Base-by-base conservation (phyloP, 345 rosid species). In the Populus deltoides region DNA sequence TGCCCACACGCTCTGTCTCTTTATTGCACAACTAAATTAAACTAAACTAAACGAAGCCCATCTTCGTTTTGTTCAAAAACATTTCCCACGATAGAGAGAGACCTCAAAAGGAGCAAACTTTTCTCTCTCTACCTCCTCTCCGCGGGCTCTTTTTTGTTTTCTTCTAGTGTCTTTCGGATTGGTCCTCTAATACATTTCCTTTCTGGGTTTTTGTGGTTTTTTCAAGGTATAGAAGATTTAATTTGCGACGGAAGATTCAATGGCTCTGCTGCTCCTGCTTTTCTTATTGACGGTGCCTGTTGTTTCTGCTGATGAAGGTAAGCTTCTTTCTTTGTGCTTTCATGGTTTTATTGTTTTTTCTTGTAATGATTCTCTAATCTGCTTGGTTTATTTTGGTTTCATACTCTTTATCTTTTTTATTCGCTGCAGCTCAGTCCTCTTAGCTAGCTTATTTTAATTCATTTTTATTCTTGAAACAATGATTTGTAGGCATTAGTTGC, bases 251-350 rank as follows among this genome's bases (percentile, higher is more conserved):
- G 38, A 49, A 70, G 75, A 51, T 36, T 75, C 35, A 77, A 81
- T 89, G 89, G 84, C 84, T 63, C 47, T 70, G 79, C 22, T 83
- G 29, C 67, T 82, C 49, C 79, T 78, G 65, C 78, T 89, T 31
- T 47, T 86, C 71, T 65, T 80, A 17, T 63, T 85, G 72, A 18
- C 73, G 31, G 81, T 75, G 9, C 80, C 88, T 70, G 57, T 74
- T 25, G 88, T 79, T 81, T 82, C 83, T 67, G 85, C 89, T 36
- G 83, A 81, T 68, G 86, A 87, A 82, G 89, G 90, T 82, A 45
- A 72, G 84, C 70, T 74, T 70, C 63, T 73, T 35, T 51, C 8
- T 43, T 7, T 39, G 8, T 76, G 35, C 66, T 81, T 76, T 22
- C n/a, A 35, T 73, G 61, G 29, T 76, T 17, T 68, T 6, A 1